Conservation (phyloP, 306 rosid genomes). For the Inga oerstediana region DNA sequence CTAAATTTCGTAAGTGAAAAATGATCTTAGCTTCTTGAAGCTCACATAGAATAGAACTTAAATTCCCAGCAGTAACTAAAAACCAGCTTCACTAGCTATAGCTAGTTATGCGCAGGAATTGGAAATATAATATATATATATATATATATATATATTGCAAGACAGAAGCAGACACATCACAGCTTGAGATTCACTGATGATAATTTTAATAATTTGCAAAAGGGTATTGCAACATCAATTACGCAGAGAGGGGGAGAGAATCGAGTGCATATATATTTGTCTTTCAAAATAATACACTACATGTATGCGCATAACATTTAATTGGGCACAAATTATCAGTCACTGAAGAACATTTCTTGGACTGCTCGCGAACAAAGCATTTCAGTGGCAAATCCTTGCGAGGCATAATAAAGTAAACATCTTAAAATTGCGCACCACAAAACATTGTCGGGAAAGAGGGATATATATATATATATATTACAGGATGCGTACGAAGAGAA, state of each 20-base stretch:
- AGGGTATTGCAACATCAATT: not conserved
- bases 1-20: not conserved
- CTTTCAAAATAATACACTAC: slow-evolving; percentile 1
- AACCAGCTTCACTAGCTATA: slow-evolving; percentile 4
- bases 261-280: slow-evolving; percentile 5
- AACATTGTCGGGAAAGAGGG: not conserved
- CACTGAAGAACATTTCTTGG: slow-evolving; percentile 2
- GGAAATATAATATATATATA: not conserved
- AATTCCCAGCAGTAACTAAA: not conserved
- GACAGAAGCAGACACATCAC: not conserved
- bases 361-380: not conserved
- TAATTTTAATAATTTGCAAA: not conserved
- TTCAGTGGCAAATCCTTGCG: slow-evolving; percentile 19
- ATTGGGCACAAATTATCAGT: slow-evolving; percentile 13
- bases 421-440: slow-evolving; percentile 23
- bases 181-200: not conserved
- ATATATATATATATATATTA: not conserved
- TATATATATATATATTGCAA: not conserved
- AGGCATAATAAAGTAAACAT: slow-evolving; percentile 3
- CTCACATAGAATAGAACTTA: not conserved
- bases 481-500: not conserved
- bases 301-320: slow-evolving; percentile 5
- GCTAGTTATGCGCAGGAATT: not conserved
- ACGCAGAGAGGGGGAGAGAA: not conserved
- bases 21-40: not conserved